Evolutionary conservation across 148 eudicot genomes (phyloP).

Genomic region (Camellia sinensis): DNA sequence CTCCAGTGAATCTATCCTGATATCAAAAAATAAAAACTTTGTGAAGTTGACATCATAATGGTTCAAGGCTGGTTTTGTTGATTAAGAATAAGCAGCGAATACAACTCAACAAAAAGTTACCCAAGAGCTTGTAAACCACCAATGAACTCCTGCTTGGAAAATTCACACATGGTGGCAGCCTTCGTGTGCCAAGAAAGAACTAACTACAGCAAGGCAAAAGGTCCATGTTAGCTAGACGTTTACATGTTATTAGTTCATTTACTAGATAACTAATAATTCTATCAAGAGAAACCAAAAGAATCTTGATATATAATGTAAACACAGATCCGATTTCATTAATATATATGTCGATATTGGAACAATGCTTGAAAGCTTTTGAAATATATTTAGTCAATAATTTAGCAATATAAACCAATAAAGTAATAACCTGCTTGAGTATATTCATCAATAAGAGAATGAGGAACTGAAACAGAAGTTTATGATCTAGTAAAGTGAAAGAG

Average conservation of each 20-base stretch:
- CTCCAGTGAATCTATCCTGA: slow-evolving; percentile 90
- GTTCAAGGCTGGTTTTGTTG: neutral
- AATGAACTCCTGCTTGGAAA: slow-evolving; percentile 88
- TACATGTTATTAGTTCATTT: neutral
- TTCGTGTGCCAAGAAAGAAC: slow-evolving; percentile 99
- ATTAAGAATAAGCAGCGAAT: slow-evolving; percentile 8
- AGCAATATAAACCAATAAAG: neutral
- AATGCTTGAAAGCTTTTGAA: neutral
- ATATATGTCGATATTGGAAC: neutral
- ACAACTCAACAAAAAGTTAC: slow-evolving; percentile 34
- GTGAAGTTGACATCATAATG: slow-evolving; percentile 6
- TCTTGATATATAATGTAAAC: neutral
- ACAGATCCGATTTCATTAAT: neutral
- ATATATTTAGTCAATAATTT: neutral
- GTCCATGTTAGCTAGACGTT: slow-evolving; percentile 8
- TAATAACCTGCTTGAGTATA: neutral
- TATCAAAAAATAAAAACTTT: slow-evolving; percentile 22
- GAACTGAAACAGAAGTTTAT: neutral
- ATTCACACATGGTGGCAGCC: slow-evolving; percentile 99
- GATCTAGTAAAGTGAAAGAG: neutral
- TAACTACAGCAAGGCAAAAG: slow-evolving; percentile 46
- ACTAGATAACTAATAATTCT: neutral
- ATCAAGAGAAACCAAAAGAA: neutral
- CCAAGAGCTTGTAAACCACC: slow-evolving; percentile 86
- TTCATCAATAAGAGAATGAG: neutral